Conservation (phyloP, 306 rosid species). For the Cicer cuneatum region DNA sequence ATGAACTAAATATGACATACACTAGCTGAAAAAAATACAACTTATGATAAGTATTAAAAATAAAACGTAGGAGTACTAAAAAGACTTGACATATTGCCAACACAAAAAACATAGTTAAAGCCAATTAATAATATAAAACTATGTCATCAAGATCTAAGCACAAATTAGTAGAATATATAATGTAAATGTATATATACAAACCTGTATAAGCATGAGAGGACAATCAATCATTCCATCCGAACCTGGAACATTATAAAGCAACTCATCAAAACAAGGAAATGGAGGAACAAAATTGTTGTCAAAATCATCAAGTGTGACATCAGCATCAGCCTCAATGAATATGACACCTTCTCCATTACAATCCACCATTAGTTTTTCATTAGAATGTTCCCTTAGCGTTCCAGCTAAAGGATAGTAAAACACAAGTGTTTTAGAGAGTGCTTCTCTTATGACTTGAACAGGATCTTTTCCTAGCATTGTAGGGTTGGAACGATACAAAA, state of each 20-base stretch:
- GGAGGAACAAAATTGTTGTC: constrained; percentile 50
- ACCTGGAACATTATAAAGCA: constrained; percentile 49
- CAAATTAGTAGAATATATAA: too few species aligned
- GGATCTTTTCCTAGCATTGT: constrained; percentile 40
- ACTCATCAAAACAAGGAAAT: constrained; percentile 54
- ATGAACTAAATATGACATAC: too few species aligned
- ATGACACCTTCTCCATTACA: constrained; percentile 56
- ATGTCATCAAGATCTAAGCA: too few species aligned
- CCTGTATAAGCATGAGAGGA: constrained; percentile 53
- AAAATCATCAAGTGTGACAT: constrained; percentile 38
- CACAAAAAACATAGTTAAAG: too few species aligned
- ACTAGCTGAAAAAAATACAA: too few species aligned
- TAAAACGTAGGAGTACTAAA: too few species aligned
- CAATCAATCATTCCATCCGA: constrained; percentile 44
- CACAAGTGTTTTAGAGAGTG: constrained; percentile 25
- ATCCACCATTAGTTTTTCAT: constrained; percentile 45
- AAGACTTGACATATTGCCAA: too few species aligned
- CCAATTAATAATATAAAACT: too few species aligned
- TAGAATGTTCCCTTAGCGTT: constrained; percentile 22
- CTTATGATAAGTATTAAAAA: too few species aligned
- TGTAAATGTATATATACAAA: too few species aligned
- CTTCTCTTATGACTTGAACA: constrained; percentile 26
- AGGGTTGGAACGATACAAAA: not conserved
- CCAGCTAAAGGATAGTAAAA: constrained; percentile 35
- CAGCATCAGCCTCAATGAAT: constrained; percentile 49